Percentiles rank a stretch among this genome's conserved stretches.
phyloP scores from a whole-genome alignment of 1,284 basidiomycete species.

The Xerocomus amazonicus region DNA sequence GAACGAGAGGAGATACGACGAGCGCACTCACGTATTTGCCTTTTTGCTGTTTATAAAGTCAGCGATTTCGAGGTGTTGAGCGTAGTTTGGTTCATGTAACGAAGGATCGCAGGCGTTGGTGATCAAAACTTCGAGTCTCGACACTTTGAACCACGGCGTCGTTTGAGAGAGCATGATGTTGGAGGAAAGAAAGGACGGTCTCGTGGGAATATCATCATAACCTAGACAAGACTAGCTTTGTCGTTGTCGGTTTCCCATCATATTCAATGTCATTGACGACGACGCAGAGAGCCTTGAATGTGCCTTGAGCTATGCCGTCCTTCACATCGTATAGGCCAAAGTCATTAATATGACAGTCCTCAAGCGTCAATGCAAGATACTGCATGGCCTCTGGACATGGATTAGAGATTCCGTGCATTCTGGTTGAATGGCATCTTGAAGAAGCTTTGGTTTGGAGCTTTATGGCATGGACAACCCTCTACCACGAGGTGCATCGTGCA shows the following conservation, averaged over 20 bases:
- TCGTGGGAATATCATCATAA: slow-evolving; percentile 12
- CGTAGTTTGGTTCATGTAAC: slow-evolving; percentile 86
- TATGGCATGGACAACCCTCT: too few species aligned
- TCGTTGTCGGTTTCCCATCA: background rate
- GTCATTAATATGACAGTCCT: too few species aligned
- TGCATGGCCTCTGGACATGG: too few species aligned
- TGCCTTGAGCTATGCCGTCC: too few species aligned
- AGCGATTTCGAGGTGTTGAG: slow-evolving; percentile 89
- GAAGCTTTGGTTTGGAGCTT: too few species aligned
- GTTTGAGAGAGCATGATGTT: slow-evolving; percentile 24
- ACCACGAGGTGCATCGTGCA: too few species aligned
- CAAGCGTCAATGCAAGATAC: too few species aligned
- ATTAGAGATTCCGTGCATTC: too few species aligned
- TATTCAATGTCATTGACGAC: background rate
- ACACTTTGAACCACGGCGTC: slow-evolving; percentile 43
- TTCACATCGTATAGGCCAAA: too few species aligned
- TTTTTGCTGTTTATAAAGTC: slow-evolving; percentile 94
- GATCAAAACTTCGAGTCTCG: slow-evolving; percentile 66
- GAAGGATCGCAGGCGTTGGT: slow-evolving; percentile 88
- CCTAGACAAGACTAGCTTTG: background rate
- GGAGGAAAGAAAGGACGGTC: background rate
- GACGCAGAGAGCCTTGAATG: too few species aligned
- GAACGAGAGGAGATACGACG: background rate
- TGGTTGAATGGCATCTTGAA: too few species aligned
- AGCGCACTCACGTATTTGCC: slow-evolving; percentile 81